Percentiles rank a stretch among this genome's conserved stretches.
phyloP scores from a whole-genome alignment of 805 yeast genomes.

The Yarrowia osloensis region DNA sequence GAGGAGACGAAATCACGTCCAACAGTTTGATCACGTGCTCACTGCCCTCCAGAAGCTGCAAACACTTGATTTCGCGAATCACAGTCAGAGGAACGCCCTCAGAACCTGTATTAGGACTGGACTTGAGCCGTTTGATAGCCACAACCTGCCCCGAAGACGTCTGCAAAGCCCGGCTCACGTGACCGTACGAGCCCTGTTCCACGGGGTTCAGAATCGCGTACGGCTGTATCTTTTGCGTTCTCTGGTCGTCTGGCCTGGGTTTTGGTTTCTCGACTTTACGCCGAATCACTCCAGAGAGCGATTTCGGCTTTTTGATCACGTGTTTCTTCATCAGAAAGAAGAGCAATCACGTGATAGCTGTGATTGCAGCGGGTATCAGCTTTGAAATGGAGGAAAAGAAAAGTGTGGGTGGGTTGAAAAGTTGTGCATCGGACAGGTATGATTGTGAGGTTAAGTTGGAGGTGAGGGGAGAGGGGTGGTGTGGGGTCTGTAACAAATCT shows the following conservation, averaged over 20 bases:
- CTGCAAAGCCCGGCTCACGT: conserved; percentile 59
- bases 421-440: neutral
- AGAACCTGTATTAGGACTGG: neutral
- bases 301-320: conserved; percentile 17
- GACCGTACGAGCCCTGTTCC: conserved; percentile 50
- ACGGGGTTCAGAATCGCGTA: conserved; percentile 39
- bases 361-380: neutral
- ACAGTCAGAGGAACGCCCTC: conserved; percentile 8
- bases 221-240: conserved; percentile 29
- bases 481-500: no score
- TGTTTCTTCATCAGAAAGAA: neutral
- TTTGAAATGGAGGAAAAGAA: neutral
- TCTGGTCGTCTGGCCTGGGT: neutral
- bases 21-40: conserved; percentile 47
- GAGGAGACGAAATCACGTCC: conserved; percentile 49
- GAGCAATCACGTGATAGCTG: neutral
- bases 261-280: conserved; percentile 1
- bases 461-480: neutral
- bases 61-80: conserved; percentile 10
- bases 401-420: neutral
- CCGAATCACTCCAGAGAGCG: conserved; percentile 4
- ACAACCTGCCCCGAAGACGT: conserved; percentile 50
- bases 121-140: conserved; percentile 4
- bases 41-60: neutral
- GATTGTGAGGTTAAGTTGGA: neutral